Percentiles rank a stretch among this genome's conserved stretches.
Evolutionary conservation across 495 filamentous ascomycete genomes (phyloP).

Genomic region (Tirmania nivea): DNA sequence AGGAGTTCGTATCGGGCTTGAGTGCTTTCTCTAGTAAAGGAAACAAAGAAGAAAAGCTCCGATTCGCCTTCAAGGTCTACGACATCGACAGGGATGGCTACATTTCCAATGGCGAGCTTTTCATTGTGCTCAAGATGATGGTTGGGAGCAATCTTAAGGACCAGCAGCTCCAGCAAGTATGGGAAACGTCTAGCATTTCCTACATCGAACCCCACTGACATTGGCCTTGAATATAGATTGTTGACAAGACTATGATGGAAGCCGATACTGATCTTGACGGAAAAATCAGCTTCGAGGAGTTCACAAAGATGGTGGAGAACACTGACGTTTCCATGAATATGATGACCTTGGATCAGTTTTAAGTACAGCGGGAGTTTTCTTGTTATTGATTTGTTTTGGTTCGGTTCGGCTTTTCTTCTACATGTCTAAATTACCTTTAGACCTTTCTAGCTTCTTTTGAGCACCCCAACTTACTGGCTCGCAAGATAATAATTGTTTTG

Average conservation of each 20-base stretch:
- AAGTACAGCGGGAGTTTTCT: conserved; percentile 3
- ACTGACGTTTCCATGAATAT: conserved; percentile 96
- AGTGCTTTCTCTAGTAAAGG: conserved; percentile 93
- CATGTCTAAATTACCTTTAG: not conserved
- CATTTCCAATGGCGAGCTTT: conserved; percentile 96
- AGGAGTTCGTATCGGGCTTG: conserved; percentile 92
- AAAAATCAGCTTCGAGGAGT: conserved; percentile 98
- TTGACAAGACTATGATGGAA: conserved; percentile 99
- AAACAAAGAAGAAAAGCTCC: conserved; percentile 96
- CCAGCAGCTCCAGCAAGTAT: conserved; percentile 77
- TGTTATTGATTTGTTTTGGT: not conserved
- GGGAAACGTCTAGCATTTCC: conserved; percentile 1
- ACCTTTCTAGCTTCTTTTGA: not conserved
- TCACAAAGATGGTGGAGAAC: conserved; percentile 94
- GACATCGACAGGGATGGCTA: conserved; percentile 98
- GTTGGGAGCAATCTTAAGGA: conserved; percentile 99
- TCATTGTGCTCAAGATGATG: conserved; percentile 99
- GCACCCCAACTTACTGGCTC: too few species aligned
- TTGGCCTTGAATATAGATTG: conserved; percentile 29
- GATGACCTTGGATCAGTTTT: conserved; percentile 29
- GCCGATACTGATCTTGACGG: conserved; percentile 88
- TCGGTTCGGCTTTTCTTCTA: too few species aligned
- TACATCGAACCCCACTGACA: conserved; percentile 6
- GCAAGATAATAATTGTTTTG: too few species aligned
- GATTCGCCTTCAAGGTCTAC: conserved; percentile 97